These are phyloP conservation scores for Hypoxylon cercidicola DNA, from an alignment of 495 filamentous ascomycete genomes.

Conservation along the genomic window DNA sequence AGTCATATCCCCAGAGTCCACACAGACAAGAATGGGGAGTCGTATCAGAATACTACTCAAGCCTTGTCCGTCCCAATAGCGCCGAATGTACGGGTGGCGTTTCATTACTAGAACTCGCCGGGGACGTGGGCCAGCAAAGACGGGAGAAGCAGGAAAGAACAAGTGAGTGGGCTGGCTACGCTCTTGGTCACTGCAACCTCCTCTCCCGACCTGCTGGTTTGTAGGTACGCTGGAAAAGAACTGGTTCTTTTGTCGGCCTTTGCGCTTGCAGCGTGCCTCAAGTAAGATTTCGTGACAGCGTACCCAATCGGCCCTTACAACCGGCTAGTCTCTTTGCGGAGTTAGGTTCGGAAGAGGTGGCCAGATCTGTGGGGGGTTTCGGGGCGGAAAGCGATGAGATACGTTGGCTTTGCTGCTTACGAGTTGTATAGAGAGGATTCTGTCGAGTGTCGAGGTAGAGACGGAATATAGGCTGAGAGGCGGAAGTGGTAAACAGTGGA, in stretches of 20 bases:
- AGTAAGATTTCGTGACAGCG: slow-evolving; percentile 20
- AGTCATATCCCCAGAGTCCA: background rate
- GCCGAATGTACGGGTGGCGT: slow-evolving; percentile 10
- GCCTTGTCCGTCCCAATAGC: slow-evolving; percentile 6
- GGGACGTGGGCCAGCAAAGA: slow-evolving; percentile 1
- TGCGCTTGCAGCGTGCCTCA: background rate
- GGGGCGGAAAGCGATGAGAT: slow-evolving; percentile 31
- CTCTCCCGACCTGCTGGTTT: slow-evolving; percentile 3
- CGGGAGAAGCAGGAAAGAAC: slow-evolving; percentile 17
- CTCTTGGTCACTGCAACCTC: slow-evolving; percentile 1
- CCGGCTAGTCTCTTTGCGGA: slow-evolving; percentile 15
- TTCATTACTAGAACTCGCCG: slow-evolving; percentile 13
- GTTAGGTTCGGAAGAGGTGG: slow-evolving; percentile 23
- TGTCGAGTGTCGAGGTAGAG: slow-evolving; percentile 19
- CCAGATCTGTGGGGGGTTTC: slow-evolving; percentile 21
- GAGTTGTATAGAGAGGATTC: slow-evolving; percentile 25
- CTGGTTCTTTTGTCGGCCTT: slow-evolving; percentile 1
- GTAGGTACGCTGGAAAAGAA: slow-evolving; percentile 2
- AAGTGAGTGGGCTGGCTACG: background rate
- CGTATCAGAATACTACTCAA: slow-evolving; percentile 11
- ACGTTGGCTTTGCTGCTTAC: slow-evolving; percentile 14
- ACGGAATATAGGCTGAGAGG: slow-evolving; percentile 43
- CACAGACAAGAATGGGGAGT: background rate
- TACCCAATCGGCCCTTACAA: slow-evolving; percentile 34
- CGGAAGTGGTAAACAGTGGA: slow-evolving; percentile 16